Evolutionary conservation across 257 asterid species (phyloP).

Genomic region (Lycium barbarum): DNA sequence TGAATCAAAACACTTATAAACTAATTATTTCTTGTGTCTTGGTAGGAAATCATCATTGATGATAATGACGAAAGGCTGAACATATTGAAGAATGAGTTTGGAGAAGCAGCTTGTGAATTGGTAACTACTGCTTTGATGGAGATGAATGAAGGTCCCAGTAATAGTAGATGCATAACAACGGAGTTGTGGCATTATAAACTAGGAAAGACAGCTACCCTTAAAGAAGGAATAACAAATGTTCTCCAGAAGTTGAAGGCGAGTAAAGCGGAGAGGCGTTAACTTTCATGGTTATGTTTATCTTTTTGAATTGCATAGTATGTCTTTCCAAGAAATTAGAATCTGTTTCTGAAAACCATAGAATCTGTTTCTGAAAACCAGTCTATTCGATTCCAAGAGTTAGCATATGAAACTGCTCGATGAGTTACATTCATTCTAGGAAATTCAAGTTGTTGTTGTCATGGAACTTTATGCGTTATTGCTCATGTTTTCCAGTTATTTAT

Average conservation of each 20-base stretch:
- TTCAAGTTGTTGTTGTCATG: too few species aligned
- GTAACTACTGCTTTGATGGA: slow-evolving; percentile 36
- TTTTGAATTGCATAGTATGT: not conserved
- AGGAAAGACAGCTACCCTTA: slow-evolving; percentile 34
- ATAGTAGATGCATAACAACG: slow-evolving; percentile 23
- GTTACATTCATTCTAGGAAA: too few species aligned
- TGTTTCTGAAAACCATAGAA: too few species aligned
- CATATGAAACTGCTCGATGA: too few species aligned
- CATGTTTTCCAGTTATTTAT: too few species aligned
- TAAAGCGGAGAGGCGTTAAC: slow-evolving; percentile 24
- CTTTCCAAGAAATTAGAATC: not conserved
- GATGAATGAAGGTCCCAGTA: slow-evolving; percentile 32
- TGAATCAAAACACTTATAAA: not conserved
- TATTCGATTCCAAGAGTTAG: too few species aligned
- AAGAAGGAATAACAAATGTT: slow-evolving; percentile 35
- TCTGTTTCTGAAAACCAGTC: not conserved
- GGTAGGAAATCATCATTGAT: slow-evolving; percentile 31
- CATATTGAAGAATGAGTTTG: slow-evolving; percentile 31
- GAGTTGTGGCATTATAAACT: slow-evolving; percentile 39
- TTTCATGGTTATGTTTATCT: not conserved
- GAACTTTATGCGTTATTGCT: too few species aligned
- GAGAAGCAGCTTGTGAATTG: slow-evolving; percentile 28
- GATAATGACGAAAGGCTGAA: slow-evolving; percentile 34
- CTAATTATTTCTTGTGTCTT: not conserved
- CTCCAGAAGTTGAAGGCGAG: slow-evolving; percentile 17